A percentile compares a stretch with the other conserved stretches of the same genome.
phyloP scores from a whole-genome alignment of 2,329 filamentous ascomycete species.

The Botrytis hyacinthi region DNA sequence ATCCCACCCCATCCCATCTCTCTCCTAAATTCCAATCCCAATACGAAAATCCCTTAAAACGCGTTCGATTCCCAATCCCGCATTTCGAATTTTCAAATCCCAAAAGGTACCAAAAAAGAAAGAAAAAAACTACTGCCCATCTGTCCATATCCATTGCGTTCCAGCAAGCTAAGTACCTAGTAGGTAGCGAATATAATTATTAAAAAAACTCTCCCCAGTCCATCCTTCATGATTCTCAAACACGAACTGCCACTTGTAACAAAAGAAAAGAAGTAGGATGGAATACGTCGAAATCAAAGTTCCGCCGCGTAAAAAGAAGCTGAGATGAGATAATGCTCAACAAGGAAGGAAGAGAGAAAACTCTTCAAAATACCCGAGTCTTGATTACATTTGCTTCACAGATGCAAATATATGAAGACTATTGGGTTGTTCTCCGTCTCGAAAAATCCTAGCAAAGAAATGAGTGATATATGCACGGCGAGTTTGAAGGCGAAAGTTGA shows the following conservation, averaged over 20 bases:
- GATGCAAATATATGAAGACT: background rate
- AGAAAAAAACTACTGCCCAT: conserved; percentile 7
- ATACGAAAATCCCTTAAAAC: background rate
- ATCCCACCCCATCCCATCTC: background rate
- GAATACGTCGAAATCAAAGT: background rate
- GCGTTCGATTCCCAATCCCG: background rate
- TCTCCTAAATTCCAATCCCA: background rate
- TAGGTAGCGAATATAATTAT: conserved; percentile 21
- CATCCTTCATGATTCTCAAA: background rate
- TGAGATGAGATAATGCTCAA: background rate
- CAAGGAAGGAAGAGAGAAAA: background rate
- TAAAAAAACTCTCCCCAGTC: background rate
- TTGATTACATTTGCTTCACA: background rate
- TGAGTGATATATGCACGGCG: background rate
- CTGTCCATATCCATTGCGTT: conserved; percentile 13
- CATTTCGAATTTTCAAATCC: conserved; percentile 9
- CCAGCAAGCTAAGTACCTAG: background rate
- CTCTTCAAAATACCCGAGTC: background rate
- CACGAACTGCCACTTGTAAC: background rate
- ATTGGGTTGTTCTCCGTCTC: background rate
- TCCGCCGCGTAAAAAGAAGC: background rate
- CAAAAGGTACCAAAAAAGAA: conserved; percentile 4
- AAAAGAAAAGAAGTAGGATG: background rate
- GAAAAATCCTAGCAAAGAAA: background rate
- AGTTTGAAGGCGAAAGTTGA: background rate